Conservation (phyloP, 73 alveolate genomes). For the Diophrys appendiculata region DNA sequence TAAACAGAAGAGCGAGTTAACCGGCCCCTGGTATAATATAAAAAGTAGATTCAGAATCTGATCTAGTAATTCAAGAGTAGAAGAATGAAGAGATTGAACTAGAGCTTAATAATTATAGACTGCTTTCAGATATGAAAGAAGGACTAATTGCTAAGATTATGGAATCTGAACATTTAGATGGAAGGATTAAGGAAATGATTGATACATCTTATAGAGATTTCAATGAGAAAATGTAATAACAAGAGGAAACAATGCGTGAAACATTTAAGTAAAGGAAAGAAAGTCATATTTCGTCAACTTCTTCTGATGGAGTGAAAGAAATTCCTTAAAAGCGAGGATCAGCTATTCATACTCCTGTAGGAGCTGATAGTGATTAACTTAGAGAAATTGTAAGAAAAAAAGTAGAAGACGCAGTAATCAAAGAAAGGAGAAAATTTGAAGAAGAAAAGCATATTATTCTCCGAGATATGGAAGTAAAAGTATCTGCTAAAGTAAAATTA, state of each 20-base stretch:
- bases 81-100: background rate
- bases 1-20: too few species aligned
- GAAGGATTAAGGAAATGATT: background rate
- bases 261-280: background rate
- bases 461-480: constrained; percentile 4
- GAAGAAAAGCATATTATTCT: constrained; percentile 8
- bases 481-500: background rate
- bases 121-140: background rate
- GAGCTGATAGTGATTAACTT: background rate
- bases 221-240: background rate
- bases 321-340: too few species aligned
- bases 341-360: too few species aligned
- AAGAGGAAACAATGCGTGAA: background rate
- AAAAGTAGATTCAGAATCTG: background rate
- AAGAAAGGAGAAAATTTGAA: constrained; percentile 5
- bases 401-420: constrained; percentile 4
- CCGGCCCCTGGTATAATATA: too few species aligned
- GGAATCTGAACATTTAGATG: background rate
- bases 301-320: too few species aligned
- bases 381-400: background rate
- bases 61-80: background rate
- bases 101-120: background rate
- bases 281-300: too few species aligned
- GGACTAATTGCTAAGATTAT: background rate
- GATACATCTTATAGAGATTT: background rate